phyloP scores from a whole-genome alignment of 176 grass and related monocot species.

The Tillandsia leiboldiana region DNA sequence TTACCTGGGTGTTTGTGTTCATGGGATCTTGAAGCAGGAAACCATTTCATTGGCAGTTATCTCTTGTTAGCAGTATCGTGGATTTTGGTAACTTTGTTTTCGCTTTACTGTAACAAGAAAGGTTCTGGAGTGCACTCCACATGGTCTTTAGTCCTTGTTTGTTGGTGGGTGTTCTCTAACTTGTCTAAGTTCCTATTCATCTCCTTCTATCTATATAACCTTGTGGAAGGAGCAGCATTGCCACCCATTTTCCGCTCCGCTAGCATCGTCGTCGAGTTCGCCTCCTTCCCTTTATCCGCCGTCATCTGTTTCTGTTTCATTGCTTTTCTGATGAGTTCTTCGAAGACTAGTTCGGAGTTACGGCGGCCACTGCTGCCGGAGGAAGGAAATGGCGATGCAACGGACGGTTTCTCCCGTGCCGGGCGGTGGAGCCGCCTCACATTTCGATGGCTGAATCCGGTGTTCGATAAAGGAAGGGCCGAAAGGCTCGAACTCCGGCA shows the following conservation, averaged over 20 bases:
- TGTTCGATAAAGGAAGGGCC: constrained; percentile 49
- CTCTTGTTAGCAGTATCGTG: constrained; percentile 35
- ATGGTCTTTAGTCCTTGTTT: constrained; percentile 48
- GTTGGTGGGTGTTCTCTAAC: constrained; percentile 55
- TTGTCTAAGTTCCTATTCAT: constrained; percentile 25
- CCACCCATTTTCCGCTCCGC: constrained; percentile 1
- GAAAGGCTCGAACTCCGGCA: constrained; percentile 50
- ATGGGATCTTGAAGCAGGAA: constrained; percentile 22
- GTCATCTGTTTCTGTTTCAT: constrained; percentile 29
- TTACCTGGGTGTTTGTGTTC: constrained; percentile 23
- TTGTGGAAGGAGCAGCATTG: constrained; percentile 1
- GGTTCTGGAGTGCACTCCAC: neutral
- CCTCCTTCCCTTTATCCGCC: constrained; percentile 29
- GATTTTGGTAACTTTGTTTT: constrained; percentile 36
- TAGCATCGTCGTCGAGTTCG: constrained; percentile 17
- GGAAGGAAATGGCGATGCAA: constrained; percentile 19
- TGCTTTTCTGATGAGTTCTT: constrained; percentile 19
- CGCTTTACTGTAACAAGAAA: constrained; percentile 29
- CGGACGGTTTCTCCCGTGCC: constrained; percentile 31
- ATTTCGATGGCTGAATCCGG: constrained; percentile 62
- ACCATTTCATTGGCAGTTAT: constrained; percentile 11
- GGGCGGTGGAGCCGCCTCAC: constrained; percentile 64
- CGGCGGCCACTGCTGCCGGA: constrained; percentile 32
- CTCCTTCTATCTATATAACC: constrained; percentile 21
- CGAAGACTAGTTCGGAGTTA: constrained; percentile 10